Conservation (phyloP, 352 stramenopile genomes). For the Phytophthora nicotianae region DNA sequence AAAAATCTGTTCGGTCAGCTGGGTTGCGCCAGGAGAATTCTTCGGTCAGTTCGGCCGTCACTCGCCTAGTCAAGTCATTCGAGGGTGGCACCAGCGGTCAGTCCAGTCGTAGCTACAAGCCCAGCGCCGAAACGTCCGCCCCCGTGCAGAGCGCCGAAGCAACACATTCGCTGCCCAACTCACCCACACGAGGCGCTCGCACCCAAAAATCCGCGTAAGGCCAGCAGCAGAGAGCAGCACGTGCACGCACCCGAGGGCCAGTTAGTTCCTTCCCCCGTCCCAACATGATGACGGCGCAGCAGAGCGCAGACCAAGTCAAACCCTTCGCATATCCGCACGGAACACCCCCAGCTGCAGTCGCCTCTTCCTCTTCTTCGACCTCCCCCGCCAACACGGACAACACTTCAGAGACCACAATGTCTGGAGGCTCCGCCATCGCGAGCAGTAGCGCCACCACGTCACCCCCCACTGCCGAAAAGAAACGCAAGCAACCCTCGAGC, state of each 20-base stretch:
- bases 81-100: conserved; percentile 27
- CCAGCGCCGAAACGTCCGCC: conserved; percentile 22
- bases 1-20: conserved; percentile 46
- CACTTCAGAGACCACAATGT: conserved; percentile 18
- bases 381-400: neutral
- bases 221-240: conserved; percentile 25
- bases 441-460: conserved; percentile 16
- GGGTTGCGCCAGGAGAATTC: conserved; percentile 32
- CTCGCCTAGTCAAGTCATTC: conserved; percentile 20
- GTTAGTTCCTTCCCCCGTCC: conserved; percentile 14
- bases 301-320: conserved; percentile 53
- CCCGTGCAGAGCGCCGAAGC: neutral
- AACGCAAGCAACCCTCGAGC: conserved; percentile 38
- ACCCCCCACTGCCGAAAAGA: conserved; percentile 24
- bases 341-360: conserved; percentile 15
- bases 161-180: neutral
- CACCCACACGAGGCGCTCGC: conserved; percentile 1
- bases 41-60: conserved; percentile 20
- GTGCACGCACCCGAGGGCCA: conserved; percentile 5
- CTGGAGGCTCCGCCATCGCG: conserved; percentile 13
- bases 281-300: conserved; percentile 68
- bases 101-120: conserved; percentile 17
- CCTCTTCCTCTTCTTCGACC: conserved; percentile 1
- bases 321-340: conserved; percentile 41
- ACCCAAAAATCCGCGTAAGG: conserved; percentile 24